Percentiles rank a stretch among this genome's conserved stretches.
Conservation (phyloP, 1,284 basidiomycete species). For the Schizophyllum commune region DNA sequence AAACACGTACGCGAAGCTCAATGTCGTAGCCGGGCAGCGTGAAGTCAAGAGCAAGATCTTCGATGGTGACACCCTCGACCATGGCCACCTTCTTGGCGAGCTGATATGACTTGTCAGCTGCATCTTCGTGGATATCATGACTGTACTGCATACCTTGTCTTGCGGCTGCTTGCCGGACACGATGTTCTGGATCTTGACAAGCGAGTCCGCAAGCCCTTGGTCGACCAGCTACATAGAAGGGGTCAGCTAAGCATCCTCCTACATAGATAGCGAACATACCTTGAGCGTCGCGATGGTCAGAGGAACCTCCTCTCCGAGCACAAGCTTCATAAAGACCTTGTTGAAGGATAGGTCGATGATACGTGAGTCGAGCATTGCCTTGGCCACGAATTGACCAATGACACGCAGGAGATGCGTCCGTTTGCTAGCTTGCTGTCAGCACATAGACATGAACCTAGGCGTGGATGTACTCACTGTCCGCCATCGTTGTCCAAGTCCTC, state of each 20-base stretch:
- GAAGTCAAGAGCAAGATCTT: slow-evolving; percentile 90
- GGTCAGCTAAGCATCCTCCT: slow-evolving; percentile 3
- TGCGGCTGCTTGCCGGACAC: slow-evolving; percentile 27
- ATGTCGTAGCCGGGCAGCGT: slow-evolving; percentile 94
- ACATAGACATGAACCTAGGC: background rate
- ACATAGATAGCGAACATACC: slow-evolving; percentile 32
- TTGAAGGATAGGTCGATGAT: slow-evolving; percentile 97
- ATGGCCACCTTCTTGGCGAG: slow-evolving; percentile 49
- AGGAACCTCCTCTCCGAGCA: slow-evolving; percentile 81
- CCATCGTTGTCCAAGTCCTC: slow-evolving; percentile 61
- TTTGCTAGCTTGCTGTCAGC: slow-evolving; percentile 39
- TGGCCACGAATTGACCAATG: slow-evolving; percentile 96
- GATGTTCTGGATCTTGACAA: slow-evolving; percentile 70
- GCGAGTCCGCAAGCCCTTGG: slow-evolving; percentile 74
- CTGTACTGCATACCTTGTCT: slow-evolving; percentile 42
- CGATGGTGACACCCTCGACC: slow-evolving; percentile 61
- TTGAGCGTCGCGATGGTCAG: slow-evolving; percentile 77
- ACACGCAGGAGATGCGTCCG: slow-evolving; percentile 80
- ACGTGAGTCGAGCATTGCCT: slow-evolving; percentile 93
- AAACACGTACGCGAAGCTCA: slow-evolving; percentile 68
- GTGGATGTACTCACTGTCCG: slow-evolving; percentile 50
- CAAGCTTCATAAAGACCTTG: slow-evolving; percentile 83
- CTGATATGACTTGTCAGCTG: slow-evolving; percentile 17
- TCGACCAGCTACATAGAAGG: slow-evolving; percentile 64
- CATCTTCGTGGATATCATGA: background rate